A percentile compares a stretch with the other conserved stretches of the same genome.
Evolutionary conservation across 495 filamentous ascomycete genomes (phyloP).

Genomic region (Xylaria scruposa): DNA sequence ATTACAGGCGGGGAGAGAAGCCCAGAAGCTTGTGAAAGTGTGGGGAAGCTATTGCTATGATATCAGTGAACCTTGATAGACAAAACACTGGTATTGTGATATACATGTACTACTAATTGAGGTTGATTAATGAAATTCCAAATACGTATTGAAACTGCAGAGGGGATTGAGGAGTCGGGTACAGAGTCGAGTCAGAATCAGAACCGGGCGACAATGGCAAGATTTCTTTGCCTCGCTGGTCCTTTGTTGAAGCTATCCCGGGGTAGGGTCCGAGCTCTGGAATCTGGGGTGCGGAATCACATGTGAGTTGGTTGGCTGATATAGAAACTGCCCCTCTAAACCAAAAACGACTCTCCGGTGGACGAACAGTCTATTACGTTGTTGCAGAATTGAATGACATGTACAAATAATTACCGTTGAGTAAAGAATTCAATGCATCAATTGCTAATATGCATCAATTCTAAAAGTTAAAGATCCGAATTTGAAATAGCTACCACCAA

Average conservation of each 20-base stretch:
- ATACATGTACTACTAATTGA: neutral
- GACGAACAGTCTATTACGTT: neutral
- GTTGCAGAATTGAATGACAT: neutral
- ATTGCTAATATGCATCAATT: neutral
- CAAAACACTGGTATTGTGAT: neutral
- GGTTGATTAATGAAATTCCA: neutral
- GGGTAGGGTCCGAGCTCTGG: slow-evolving; percentile 6
- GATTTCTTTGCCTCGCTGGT: neutral
- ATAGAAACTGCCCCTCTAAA: neutral
- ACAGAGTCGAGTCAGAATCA: neutral
- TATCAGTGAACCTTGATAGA: neutral
- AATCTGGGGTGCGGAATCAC: slow-evolving; percentile 26
- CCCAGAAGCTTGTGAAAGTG: slow-evolving; percentile 46
- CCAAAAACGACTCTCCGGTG: neutral
- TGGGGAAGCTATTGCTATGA: slow-evolving; percentile 31
- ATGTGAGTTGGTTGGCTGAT: slow-evolving; percentile 20
- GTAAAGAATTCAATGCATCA: neutral
- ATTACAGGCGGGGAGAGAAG: slow-evolving; percentile 28
- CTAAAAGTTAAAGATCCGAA: neutral
- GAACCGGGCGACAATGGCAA: neutral
- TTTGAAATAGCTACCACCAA: neutral
- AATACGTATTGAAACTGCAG: neutral
- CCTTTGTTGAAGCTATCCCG: slow-evolving; percentile 14
- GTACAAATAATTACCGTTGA: too few relatives aligned
- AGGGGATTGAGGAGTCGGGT: neutral